phyloP scores from a whole-genome alignment of 2,329 filamentous ascomycete genomes.

The Fusarium lyarnte region DNA sequence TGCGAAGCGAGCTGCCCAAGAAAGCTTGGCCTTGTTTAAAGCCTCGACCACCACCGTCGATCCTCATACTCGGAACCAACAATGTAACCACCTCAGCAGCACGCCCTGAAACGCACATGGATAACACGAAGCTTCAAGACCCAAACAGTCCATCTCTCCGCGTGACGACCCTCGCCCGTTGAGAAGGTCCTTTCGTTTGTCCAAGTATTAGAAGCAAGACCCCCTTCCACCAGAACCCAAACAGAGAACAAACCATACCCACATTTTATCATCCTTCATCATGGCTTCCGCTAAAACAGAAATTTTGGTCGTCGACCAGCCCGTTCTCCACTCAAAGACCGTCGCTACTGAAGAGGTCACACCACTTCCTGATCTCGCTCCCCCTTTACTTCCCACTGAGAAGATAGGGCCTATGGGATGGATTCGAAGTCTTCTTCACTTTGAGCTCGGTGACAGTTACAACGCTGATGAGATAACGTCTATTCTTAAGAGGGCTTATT shows the following conservation, averaged over 20 bases:
- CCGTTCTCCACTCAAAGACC: not conserved
- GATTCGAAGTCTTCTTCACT: conserved; percentile 8
- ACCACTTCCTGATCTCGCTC: conserved; percentile 5
- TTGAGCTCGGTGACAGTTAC: conserved; percentile 1
- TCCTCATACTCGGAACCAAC: not conserved
- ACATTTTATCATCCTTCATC: not conserved
- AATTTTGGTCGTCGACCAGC: not conserved
- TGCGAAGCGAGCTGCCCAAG: not conserved
- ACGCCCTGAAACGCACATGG: not conserved
- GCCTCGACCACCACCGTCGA: not conserved
- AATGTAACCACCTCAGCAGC: not conserved
- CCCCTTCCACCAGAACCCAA: not conserved
- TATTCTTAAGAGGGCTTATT: not conserved
- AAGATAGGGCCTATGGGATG: conserved; percentile 18
- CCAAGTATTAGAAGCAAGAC: conserved; percentile 15
- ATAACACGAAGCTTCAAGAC: rapidly evolving
- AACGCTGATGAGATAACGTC: not conserved
- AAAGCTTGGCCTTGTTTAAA: not conserved
- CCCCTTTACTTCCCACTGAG: conserved; percentile 11
- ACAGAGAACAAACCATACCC: not conserved
- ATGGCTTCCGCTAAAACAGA: conserved; percentile 6
- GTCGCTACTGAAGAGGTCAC: not conserved
- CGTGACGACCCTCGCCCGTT: not conserved
- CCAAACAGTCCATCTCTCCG: not conserved
- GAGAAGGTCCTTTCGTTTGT: not conserved